Evolutionary conservation across 768 basidiomycete species (phyloP), one percentile per base, ranked within the genome.

Genomic region (Fomitopsis serialis): DNA sequence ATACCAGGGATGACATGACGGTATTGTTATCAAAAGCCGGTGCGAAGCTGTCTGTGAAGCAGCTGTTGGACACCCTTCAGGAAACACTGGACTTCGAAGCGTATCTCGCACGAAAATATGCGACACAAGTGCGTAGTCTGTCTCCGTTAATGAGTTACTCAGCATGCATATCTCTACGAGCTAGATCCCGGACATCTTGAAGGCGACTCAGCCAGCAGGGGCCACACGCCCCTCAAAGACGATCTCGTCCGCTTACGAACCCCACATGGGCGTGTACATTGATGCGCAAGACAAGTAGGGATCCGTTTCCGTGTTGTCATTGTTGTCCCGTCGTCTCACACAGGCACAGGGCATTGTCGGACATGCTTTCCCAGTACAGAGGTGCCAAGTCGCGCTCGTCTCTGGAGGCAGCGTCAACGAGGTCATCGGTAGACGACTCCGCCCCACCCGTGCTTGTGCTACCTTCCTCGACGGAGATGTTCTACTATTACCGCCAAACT

Each of bases 401-500:
- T 6, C 67, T 90, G 15, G 92, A 95, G 22, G 72, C 76, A 2
- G 71, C 68, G 0, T 64, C 73, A 36, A 66, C 73, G 34, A 65
- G 67, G 6, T 62, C 79, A 17, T 68, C 68, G 23, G 70, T 74
- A 25, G 75, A 72, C 12, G 77, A 76, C 2, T 71, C 75, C 23
- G 72, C 74, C 24, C 70, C 81, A 0, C 69, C 80, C 1, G 75
- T 78, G n/a, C 72, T 80, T 2, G 91, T 98, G 1, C 78, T 98
- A 8, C 89, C 92, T 0, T 94, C 92, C 0, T 98, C 95, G 0
- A 98, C 95, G 0, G 95, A 98, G 60, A 72, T 99, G 17, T 99
- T 98, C 74, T 97, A 95, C 67, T 93, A 97, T 70, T 98, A 98
- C 65, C 92, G 85, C 0, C 94, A 98, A 67, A 94, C 87, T 52